These are phyloP conservation scores for Oxyria digyna DNA, from an alignment of 148 eudicot species.

Conservation along the genomic window DNA sequence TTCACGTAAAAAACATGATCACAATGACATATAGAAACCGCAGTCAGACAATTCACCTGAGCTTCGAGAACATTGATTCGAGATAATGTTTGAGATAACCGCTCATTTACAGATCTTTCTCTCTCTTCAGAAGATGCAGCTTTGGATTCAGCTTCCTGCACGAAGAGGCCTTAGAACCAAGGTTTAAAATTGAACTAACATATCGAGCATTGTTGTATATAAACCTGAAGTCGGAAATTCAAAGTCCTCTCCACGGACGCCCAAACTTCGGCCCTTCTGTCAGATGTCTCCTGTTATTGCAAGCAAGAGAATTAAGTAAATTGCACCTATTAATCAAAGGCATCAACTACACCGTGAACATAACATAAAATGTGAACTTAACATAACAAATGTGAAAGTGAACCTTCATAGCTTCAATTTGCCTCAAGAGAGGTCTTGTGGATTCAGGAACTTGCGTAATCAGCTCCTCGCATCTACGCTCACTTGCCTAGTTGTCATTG, in stretches of 20 bases:
- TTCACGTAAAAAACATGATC: not conserved
- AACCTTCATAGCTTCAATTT: constrained; percentile 99
- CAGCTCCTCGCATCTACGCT: constrained; percentile 93
- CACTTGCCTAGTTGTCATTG: constrained; percentile 58
- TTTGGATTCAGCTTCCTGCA: constrained; percentile 95
- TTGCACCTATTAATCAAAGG: not conserved
- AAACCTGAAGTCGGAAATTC: constrained; percentile 83
- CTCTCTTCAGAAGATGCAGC: constrained; percentile 90
- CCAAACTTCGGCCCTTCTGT: constrained; percentile 87
- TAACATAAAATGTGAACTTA: no score
- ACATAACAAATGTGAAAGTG: not conserved
- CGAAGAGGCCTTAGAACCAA: constrained; percentile 10
- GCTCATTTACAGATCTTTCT: constrained; percentile 82
- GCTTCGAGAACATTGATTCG: constrained; percentile 95
- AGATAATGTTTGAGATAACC: constrained; percentile 88
- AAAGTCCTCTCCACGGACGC: constrained; percentile 90
- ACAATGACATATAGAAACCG: constrained; percentile 8
- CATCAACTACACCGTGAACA: not conserved
- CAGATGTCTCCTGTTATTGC: constrained; percentile 61
- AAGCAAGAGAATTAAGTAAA: constrained; percentile 12
- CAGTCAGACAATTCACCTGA: constrained; percentile 41
- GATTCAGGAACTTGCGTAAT: constrained; percentile 91
- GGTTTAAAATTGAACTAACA: not conserved
- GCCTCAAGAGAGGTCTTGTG: constrained; percentile 91
- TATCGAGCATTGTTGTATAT: constrained; percentile 1